These are phyloP conservation scores for Rehmannia glutinosa DNA, from an alignment of 257 asterid species.

Conservation along the genomic window DNA sequence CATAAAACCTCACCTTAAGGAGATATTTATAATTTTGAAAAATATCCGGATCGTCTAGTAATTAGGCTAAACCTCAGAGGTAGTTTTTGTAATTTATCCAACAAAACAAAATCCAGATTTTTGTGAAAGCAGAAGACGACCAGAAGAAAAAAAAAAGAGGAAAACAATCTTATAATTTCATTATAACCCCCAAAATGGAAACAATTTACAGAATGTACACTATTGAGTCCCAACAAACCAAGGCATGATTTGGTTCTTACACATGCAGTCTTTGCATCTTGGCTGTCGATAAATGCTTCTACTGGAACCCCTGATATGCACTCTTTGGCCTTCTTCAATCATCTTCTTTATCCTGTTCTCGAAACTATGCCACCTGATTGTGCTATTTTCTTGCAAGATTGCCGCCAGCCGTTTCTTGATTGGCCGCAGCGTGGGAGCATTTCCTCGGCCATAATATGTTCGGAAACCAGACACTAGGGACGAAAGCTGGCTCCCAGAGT, in stretches of 20 bases:
- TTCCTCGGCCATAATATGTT: constrained; percentile 73
- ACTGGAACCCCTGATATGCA: constrained; percentile 32
- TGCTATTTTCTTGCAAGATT: constrained; percentile 54
- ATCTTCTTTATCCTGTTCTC: constrained; percentile 62
- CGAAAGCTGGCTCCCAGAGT: constrained; percentile 92
- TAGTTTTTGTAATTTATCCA: no score
- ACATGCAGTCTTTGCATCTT: constrained; percentile 75
- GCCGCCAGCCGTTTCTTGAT: constrained; percentile 82
- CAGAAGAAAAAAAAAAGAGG: no score
- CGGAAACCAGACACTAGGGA: constrained; percentile 86
- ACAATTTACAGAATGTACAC: background rate
- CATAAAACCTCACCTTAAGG: no score
- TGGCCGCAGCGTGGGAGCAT: constrained; percentile 78
- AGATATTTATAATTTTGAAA: no score
- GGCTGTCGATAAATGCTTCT: constrained; percentile 76
- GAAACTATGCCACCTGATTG: constrained; percentile 57
- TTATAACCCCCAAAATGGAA: no score
- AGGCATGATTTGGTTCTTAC: no score
- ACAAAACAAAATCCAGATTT: no score
- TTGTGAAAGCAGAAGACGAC: no score
- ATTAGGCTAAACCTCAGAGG: no score
- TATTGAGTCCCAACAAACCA: no score
- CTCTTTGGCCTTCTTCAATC: constrained; percentile 82
- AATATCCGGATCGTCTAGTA: no score
- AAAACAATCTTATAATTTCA: no score